phyloP scores from a whole-genome alignment of 768 basidiomycete genomes.

The Rhodotorula taiwanensis region DNA sequence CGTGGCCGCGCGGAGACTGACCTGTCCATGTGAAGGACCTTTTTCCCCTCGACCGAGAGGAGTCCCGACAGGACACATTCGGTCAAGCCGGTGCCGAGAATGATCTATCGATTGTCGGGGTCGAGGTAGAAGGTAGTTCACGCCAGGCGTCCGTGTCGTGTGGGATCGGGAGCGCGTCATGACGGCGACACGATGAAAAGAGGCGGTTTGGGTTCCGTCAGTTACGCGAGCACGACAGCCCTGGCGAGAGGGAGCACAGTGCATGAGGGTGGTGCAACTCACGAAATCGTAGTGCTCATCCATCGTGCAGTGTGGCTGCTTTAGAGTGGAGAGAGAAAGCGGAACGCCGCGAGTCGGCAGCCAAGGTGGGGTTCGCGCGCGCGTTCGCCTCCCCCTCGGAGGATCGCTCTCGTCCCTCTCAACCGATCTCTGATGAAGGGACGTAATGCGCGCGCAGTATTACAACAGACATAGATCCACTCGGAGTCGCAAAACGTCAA shows the following conservation, averaged over 20 bases:
- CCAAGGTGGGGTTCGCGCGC: too few relatives aligned
- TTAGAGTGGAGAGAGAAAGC: not conserved
- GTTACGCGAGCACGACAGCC: conserved; percentile 30
- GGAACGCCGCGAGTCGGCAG: too few relatives aligned
- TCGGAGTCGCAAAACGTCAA: not conserved
- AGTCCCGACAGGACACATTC: conserved; percentile 98
- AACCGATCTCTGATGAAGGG: too few relatives aligned
- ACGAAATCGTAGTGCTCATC: conserved; percentile 97
- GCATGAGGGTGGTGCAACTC: too few relatives aligned
- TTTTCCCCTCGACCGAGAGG: conserved; percentile 98
- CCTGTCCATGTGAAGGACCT: conserved; percentile 96
- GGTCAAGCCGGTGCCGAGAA: conserved; percentile 92
- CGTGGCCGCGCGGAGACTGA: conserved; percentile 10
- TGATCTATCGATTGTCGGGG: too few relatives aligned
- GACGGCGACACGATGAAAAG: too few relatives aligned
- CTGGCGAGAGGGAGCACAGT: too few relatives aligned
- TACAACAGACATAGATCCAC: conserved; percentile 13
- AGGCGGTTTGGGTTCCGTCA: not conserved
- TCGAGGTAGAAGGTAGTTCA: too few relatives aligned
- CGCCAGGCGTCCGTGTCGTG: too few relatives aligned
- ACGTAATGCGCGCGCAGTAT: not conserved
- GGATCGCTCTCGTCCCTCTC: too few relatives aligned
- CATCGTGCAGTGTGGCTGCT: conserved; percentile 54
- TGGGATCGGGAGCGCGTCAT: too few relatives aligned
- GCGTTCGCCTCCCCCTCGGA: too few relatives aligned